Percentiles rank a stretch among this genome's conserved stretches.
These are phyloP conservation scores for Kokia cookei DNA, from an alignment of 441 rosid species.

Conservation along the genomic window DNA sequence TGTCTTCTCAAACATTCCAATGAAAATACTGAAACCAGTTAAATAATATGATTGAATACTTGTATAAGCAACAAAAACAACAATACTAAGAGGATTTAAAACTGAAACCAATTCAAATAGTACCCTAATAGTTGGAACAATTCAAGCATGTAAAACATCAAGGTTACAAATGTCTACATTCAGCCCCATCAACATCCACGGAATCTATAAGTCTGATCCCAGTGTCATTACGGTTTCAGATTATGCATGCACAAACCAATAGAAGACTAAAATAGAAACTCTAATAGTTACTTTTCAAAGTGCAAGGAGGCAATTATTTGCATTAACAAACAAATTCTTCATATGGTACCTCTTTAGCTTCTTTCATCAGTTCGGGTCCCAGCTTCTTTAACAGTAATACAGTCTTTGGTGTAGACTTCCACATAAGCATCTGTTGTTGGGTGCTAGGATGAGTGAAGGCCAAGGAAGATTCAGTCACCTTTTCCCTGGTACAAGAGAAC, in stretches of 20 bases:
- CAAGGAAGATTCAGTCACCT: slow-evolving; percentile 91
- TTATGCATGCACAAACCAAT: not conserved
- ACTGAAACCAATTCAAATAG: not conserved
- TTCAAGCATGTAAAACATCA: not conserved
- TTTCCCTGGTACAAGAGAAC: slow-evolving; percentile 90
- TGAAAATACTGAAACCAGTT: not conserved
- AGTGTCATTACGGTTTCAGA: not conserved
- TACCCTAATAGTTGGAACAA: not conserved
- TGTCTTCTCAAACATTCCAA: not conserved
- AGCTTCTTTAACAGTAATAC: slow-evolving; percentile 84
- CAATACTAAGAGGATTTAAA: not conserved
- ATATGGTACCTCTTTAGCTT: slow-evolving; percentile 83
- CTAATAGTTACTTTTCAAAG: not conserved
- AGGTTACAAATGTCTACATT: not conserved
- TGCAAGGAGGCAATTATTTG: not conserved
- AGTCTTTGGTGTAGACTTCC: slow-evolving; percentile 94
- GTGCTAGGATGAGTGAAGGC: slow-evolving; percentile 99
- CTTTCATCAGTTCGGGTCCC: slow-evolving; percentile 87
- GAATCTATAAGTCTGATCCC: not conserved
- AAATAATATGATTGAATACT: not conserved
- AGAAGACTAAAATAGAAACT: not conserved
- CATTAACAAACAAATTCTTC: not conserved
- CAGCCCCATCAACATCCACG: not conserved
- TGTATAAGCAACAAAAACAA: not conserved
- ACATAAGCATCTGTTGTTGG: slow-evolving; percentile 99